phyloP scores from a whole-genome alignment of 495 filamentous ascomycete species.

The Chaetomium cochliodes region DNA sequence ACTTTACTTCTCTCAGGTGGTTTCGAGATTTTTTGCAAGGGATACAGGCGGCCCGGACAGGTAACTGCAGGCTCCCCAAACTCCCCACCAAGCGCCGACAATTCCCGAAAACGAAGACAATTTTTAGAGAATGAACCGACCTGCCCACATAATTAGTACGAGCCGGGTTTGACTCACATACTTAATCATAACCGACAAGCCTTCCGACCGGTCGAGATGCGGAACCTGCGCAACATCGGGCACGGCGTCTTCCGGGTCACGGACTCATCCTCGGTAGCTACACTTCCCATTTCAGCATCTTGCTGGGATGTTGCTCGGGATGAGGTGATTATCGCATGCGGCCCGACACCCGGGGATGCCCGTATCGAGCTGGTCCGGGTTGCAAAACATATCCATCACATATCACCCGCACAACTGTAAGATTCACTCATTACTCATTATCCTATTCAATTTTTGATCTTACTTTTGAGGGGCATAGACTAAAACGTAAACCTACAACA shows the following conservation, averaged over 20 bases:
- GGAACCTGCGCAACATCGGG: slow-evolving; percentile 73
- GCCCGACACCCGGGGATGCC: slow-evolving; percentile 60
- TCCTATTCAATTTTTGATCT: background rate
- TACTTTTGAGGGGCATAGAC: background rate
- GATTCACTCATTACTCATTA: slow-evolving; percentile 30
- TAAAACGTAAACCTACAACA: slow-evolving; percentile 4
- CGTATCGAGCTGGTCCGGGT: slow-evolving; percentile 66
- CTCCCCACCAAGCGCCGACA: slow-evolving; percentile 17
- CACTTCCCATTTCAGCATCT: slow-evolving; percentile 57
- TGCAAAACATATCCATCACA: slow-evolving; percentile 38
- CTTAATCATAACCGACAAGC: background rate
- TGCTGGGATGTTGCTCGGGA: slow-evolving; percentile 76
- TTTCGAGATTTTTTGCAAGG: background rate
- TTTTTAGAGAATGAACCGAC: slow-evolving; percentile 15
- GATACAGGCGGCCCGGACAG: background rate
- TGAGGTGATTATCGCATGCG: slow-evolving; percentile 70
- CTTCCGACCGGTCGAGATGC: slow-evolving; percentile 52
- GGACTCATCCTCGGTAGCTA: slow-evolving; percentile 31
- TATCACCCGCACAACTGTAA: slow-evolving; percentile 46
- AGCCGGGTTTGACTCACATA: slow-evolving; percentile 2
- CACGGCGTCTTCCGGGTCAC: slow-evolving; percentile 57
- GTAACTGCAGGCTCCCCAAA: no score
- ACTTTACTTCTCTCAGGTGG: background rate
- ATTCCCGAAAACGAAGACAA: slow-evolving; percentile 19
- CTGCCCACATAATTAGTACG: background rate